Evolutionary conservation across 2,329 filamentous ascomycete species (phyloP).

Genomic region (Endothia cerciana): DNA sequence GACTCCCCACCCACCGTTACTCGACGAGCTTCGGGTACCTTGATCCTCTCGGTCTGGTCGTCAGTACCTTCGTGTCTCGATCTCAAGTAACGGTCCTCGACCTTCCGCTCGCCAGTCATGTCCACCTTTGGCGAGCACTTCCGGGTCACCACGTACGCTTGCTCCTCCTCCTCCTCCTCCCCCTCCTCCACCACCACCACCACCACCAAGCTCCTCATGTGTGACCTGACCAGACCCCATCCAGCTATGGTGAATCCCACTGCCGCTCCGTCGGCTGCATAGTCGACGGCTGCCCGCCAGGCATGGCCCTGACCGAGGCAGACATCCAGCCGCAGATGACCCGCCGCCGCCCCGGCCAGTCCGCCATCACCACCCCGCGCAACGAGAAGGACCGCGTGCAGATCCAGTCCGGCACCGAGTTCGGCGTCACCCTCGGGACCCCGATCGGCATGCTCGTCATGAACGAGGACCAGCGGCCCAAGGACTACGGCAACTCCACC

Average conservation of each 20-base stretch:
- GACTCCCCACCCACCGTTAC: not conserved
- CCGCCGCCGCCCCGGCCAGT: conserved; percentile 86
- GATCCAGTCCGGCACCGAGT: conserved; percentile 92
- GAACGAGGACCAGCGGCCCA: conserved; percentile 91
- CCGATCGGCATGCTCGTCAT: conserved; percentile 85
- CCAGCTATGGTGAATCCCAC: conserved; percentile 81
- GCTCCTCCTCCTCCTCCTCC: conserved; percentile 27
- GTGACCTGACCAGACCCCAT: conserved; percentile 18
- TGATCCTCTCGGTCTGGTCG: not conserved
- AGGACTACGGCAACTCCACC: conserved; percentile 87
- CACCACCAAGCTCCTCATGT: too few relatives aligned
- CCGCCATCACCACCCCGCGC: conserved; percentile 85
- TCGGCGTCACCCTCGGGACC: conserved; percentile 85
- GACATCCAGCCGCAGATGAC: conserved; percentile 97
- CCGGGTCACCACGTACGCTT: conserved; percentile 75
- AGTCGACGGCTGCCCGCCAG: conserved; percentile 88
- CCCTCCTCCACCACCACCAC: not conserved
- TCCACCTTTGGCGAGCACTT: conserved; percentile 87
- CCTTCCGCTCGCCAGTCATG: conserved; percentile 55
- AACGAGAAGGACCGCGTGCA: conserved; percentile 90
- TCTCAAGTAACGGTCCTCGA: not conserved
- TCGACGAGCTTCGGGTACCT: not conserved
- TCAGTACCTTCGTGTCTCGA: not conserved
- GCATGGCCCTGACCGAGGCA: conserved; percentile 79
- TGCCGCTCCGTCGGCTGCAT: conserved; percentile 94